Evolutionary conservation across 345 rosid species (phyloP).

Genomic region (Lepidium africanum): DNA sequence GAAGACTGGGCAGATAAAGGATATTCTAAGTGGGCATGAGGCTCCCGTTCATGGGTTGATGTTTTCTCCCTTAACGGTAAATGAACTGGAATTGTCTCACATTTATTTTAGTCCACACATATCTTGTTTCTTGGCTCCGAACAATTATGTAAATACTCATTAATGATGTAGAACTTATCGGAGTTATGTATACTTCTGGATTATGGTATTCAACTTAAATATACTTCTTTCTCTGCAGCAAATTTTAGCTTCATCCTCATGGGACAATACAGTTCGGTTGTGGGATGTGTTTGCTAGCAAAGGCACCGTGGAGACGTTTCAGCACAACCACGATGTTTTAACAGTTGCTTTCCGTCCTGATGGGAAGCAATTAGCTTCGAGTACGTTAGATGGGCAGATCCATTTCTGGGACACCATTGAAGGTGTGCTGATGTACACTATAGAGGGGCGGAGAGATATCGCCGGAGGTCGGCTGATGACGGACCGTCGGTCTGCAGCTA

Average conservation of each 20-base stretch:
- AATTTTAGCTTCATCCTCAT: conserved; percentile 84
- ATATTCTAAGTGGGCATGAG: conserved; percentile 90
- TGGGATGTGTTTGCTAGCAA: conserved; percentile 97
- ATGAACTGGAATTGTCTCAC: conserved; percentile 14
- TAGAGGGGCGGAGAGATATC: conserved; percentile 95
- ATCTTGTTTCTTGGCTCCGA: not conserved
- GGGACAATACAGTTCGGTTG: conserved; percentile 88
- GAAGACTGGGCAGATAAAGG: conserved; percentile 94
- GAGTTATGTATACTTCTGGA: not conserved
- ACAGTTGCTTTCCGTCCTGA: conserved; percentile 89
- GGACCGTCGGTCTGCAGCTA: conserved; percentile 88
- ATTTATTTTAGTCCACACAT: not conserved
- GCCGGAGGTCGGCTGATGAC: conserved; percentile 91
- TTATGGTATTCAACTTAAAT: not conserved
- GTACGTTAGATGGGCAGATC: conserved; percentile 91
- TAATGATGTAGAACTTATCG: not conserved
- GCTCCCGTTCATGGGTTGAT: conserved; percentile 94
- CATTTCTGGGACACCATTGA: conserved; percentile 96
- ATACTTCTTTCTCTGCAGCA: conserved; percentile 16
- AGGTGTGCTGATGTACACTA: conserved; percentile 81
- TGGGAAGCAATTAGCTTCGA: conserved; percentile 85
- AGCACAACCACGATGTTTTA: conserved; percentile 87
- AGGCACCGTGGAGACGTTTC: conserved; percentile 79
- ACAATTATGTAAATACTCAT: not conserved
- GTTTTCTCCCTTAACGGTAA: conserved; percentile 87